Conservation (phyloP, 108 stramenopile species). For the Conticribra weissflogii region DNA sequence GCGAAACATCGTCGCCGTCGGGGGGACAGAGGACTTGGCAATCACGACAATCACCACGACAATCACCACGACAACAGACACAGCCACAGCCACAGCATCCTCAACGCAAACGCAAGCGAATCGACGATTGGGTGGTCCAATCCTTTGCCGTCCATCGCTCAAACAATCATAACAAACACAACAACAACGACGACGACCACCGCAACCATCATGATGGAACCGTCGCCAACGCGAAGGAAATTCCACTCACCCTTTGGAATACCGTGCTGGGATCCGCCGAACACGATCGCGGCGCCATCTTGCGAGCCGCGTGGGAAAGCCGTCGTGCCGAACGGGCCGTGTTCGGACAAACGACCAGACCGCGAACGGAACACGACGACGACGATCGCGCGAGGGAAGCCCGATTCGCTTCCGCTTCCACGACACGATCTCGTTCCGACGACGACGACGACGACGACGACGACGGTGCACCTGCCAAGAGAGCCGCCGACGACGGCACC, state of each 20-base stretch:
- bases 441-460: neutral
- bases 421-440: neutral
- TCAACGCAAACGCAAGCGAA: constrained; percentile 10
- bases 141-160: constrained; percentile 18
- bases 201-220: neutral
- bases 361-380: neutral
- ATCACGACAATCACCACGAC: neutral
- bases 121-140: constrained; percentile 41
- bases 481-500: constrained; percentile 13
- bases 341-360: constrained; percentile 6
- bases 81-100: constrained; percentile 3
- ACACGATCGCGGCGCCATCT: constrained; percentile 12
- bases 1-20: too few species aligned
- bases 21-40: neutral
- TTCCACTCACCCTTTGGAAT: constrained; percentile 28
- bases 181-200: neutral
- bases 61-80: neutral
- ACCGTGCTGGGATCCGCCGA: constrained; percentile 8
- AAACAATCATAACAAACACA: neutral
- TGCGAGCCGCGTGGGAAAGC: constrained; percentile 40
- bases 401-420: constrained; percentile 14
- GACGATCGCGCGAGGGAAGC: too few species aligned
- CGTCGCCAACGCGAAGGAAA: neutral
- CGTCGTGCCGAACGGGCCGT: constrained; percentile 29
- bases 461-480: too few species aligned